Evolutionary conservation across 495 filamentous ascomycete species (phyloP).

Genomic region (Xylaria longipes): DNA sequence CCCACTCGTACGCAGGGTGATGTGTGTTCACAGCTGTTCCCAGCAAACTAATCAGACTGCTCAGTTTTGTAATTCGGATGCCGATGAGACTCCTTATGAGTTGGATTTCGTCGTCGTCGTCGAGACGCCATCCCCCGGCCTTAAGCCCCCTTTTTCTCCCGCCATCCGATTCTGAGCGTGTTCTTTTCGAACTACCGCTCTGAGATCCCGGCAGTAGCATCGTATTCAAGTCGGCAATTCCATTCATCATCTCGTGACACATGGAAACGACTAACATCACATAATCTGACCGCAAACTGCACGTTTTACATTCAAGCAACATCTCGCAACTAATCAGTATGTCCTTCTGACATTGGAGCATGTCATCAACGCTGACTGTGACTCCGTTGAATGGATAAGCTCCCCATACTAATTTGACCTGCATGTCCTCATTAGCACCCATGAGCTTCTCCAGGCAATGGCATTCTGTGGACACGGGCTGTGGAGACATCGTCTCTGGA

Average conservation of each 20-base stretch:
- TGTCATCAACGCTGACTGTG: slow-evolving; percentile 10
- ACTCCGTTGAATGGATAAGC: neutral
- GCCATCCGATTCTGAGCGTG: slow-evolving; percentile 1
- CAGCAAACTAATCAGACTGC: neutral
- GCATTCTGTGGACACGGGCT: neutral
- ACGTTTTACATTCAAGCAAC: neutral
- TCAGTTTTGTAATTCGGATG: neutral
- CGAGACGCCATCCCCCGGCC: slow-evolving; percentile 7
- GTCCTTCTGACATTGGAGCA: slow-evolving; percentile 18
- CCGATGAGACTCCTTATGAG: slow-evolving; percentile 3
- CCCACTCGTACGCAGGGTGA: slow-evolving; percentile 15
- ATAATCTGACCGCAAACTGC: slow-evolving; percentile 13
- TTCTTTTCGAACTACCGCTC: neutral
- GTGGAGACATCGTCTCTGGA: too few species aligned
- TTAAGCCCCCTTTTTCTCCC: slow-evolving; percentile 2
- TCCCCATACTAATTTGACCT: slow-evolving; percentile 18
- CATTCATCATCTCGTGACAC: slow-evolving; percentile 17
- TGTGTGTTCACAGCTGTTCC: slow-evolving; percentile 1
- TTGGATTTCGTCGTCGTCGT: slow-evolving; percentile 4
- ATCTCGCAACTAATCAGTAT: slow-evolving; percentile 10
- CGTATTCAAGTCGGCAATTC: neutral
- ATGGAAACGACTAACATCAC: slow-evolving; percentile 13
- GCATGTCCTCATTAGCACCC: slow-evolving; percentile 12
- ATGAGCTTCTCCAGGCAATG: slow-evolving; percentile 10
- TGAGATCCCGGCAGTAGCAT: neutral